Evolutionary conservation across 108 stramenopile genomes (phyloP).

Genomic region (Cyclotella kingstonii): DNA sequence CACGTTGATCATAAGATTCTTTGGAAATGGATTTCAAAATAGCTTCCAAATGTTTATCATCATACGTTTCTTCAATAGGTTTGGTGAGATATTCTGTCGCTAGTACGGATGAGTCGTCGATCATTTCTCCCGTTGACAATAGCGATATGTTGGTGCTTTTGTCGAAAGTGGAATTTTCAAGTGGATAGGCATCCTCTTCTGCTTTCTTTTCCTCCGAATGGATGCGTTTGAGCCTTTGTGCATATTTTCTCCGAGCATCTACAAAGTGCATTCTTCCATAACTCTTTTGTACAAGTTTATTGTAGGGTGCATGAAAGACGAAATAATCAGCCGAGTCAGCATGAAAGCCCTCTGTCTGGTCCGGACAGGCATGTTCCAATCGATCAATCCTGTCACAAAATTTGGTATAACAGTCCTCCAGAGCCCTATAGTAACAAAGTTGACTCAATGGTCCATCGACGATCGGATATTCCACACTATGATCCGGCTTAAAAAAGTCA

Average conservation of each 20-base stretch:
- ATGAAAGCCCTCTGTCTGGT: slow-evolving; percentile 38
- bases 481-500: slow-evolving; percentile 98
- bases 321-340: slow-evolving; percentile 84
- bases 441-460: slow-evolving; percentile 95
- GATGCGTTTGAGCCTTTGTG: slow-evolving; percentile 4
- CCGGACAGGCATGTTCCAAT: slow-evolving; percentile 15
- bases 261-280: slow-evolving; percentile 85
- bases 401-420: slow-evolving; percentile 90
- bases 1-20: slow-evolving; percentile 43
- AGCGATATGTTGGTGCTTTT: too few relatives aligned
- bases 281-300: slow-evolving; percentile 97
- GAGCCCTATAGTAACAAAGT: slow-evolving; percentile 90
- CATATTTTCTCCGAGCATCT: slow-evolving; percentile 71
- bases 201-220: slow-evolving; percentile 46
- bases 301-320: slow-evolving; percentile 98
- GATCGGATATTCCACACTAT: slow-evolving; percentile 90
- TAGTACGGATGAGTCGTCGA: slow-evolving; percentile 5
- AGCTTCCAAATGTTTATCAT: slow-evolving; percentile 65
- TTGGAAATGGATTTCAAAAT: slow-evolving; percentile 60
- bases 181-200: too few relatives aligned
- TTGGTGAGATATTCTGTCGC: slow-evolving; percentile 57
- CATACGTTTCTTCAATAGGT: slow-evolving; percentile 88
- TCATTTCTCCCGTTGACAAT: too few relatives aligned
- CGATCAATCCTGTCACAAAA: slow-evolving; percentile 70
- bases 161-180: too few relatives aligned